Percentiles rank a stretch among this genome's conserved stretches.
Conservation (phyloP, 2,329 filamentous ascomycete genomes). For the Pseudocercospora crystallina region DNA sequence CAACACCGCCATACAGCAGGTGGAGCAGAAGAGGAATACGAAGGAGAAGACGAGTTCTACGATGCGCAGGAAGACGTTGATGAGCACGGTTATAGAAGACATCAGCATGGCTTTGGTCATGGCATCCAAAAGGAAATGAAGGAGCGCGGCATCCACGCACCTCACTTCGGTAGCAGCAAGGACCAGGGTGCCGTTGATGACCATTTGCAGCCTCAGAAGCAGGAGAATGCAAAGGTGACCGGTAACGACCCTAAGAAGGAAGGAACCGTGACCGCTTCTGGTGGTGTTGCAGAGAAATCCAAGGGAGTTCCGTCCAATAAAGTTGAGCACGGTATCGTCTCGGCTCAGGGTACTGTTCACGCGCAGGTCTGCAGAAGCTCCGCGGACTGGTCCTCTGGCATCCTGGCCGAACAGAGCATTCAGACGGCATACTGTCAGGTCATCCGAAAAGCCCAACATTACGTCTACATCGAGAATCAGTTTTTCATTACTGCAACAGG, state of each 20-base stretch:
- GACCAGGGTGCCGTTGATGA: conserved; percentile 9
- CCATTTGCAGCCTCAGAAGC: conserved; percentile 16
- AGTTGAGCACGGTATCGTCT: conserved; percentile 22
- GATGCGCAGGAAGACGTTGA: conserved; percentile 31
- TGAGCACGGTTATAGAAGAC: conserved; percentile 33
- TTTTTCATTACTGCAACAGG: conserved; percentile 89
- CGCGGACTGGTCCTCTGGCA: conserved; percentile 90
- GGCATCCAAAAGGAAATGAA: conserved; percentile 28
- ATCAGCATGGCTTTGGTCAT: conserved; percentile 32
- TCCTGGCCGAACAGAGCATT: conserved; percentile 79
- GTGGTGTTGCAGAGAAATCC: conserved; percentile 33
- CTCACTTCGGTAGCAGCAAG: conserved; percentile 18
- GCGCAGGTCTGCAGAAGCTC: conserved; percentile 89
- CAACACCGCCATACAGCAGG: conserved; percentile 18
- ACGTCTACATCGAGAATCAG: conserved; percentile 96
- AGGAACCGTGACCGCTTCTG: conserved; percentile 33
- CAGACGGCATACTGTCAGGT: conserved; percentile 84
- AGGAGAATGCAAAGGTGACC: conserved; percentile 34
- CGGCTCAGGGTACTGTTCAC: conserved; percentile 68
- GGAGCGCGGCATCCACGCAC: conserved; percentile 21
- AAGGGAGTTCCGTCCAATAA: conserved; percentile 28
- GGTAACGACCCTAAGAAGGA: conserved; percentile 36
- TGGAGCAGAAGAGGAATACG: conserved; percentile 10
- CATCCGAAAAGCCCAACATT: conserved; percentile 85
- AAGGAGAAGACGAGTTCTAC: conserved; percentile 24